Base-by-base conservation (phyloP, 371 early-diverging fungal genomes). In the Mycotypha africana region DNA sequence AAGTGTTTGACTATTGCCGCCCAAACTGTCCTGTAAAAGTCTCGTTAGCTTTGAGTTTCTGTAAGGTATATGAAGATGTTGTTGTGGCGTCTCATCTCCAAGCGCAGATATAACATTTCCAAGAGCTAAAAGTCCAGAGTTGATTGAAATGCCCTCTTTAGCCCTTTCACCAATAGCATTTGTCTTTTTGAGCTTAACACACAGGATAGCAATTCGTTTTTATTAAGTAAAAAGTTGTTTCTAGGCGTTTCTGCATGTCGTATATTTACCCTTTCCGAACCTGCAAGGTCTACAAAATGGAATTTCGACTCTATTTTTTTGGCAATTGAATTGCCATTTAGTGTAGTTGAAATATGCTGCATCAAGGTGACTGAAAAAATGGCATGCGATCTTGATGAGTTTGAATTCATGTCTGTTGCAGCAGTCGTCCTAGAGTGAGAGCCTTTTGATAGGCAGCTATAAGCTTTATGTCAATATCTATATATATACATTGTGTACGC, bases 31-130 rank as follows among this genome's bases (percentile, higher is more conserved):
- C 32, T 55, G 56, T 12, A 55, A 38, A 8, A 55, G 50, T 7
- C 56, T 16, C 15, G 56, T 55, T 24, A 99, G 78, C 61, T 99
- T 99, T 12, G 90, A 88, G 60, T 98, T 95, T 52, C 99, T 78
- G 60, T 92, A 99, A 1, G 99, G 99, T 4, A 99, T 81, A 58
- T 89, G 85, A 51, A 97, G 98, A 17, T 45, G 47, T 11, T 70
- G 58, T 32, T 53, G 72, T 42, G 76, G 59, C 47, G 87, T 78
- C 49, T 94, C 97, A n/a, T n/a, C n/a, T 17, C 89, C 89, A 20
- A 99, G 74, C 1, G 98, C 98, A 10, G 89, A 89, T 28, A 99
- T 99, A 2, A 98, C 99, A 59, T 97, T 99, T 45, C 99, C 98
- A 12, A 99, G 80, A 0, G 96, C 96, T 43, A 98, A 75, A 4